phyloP scores from a whole-genome alignment of 306 rosid genomes.

The Vachellia collinsii region DNA sequence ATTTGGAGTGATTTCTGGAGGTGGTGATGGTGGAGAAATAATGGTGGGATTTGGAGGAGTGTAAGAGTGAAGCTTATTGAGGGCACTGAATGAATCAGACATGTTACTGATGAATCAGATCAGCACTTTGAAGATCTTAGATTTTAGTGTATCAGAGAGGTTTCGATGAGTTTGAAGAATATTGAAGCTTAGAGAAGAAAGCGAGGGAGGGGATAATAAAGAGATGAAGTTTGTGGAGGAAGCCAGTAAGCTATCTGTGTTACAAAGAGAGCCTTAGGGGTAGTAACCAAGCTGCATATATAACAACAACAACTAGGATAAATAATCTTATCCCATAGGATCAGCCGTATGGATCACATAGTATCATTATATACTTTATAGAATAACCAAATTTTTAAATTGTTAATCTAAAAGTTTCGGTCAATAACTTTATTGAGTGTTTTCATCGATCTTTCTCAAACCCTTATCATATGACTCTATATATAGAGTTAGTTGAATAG shows the following conservation, averaged over 20 bases:
- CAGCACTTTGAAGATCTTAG: constrained; percentile 13
- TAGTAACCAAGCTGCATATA: not conserved
- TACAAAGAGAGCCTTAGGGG: constrained; percentile 8
- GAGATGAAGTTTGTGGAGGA: not conserved
- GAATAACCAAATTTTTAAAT: no score
- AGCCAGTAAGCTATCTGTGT: not conserved
- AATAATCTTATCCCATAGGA: no score
- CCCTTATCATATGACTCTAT: no score
- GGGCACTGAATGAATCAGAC: constrained; percentile 43
- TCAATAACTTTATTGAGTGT: no score
- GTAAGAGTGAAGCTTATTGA: constrained; percentile 24
- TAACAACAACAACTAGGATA: no score
- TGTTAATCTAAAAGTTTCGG: no score
- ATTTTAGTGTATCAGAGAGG: constrained; percentile 2
- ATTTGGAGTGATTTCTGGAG: constrained; percentile 29
- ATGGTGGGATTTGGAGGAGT: constrained; percentile 30
- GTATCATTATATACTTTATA: no score
- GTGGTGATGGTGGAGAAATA: constrained; percentile 21
- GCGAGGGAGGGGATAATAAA: not conserved
- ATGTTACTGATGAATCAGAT: constrained; percentile 2
- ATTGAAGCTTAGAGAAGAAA: not conserved
- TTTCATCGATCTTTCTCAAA: no score
- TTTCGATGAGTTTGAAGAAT: not conserved
- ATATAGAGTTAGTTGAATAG: no score
- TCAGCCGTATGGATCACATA: no score